These are phyloP conservation scores for Penicillium angulare DNA, from an alignment of 495 filamentous ascomycete genomes.

Conservation along the genomic window DNA sequence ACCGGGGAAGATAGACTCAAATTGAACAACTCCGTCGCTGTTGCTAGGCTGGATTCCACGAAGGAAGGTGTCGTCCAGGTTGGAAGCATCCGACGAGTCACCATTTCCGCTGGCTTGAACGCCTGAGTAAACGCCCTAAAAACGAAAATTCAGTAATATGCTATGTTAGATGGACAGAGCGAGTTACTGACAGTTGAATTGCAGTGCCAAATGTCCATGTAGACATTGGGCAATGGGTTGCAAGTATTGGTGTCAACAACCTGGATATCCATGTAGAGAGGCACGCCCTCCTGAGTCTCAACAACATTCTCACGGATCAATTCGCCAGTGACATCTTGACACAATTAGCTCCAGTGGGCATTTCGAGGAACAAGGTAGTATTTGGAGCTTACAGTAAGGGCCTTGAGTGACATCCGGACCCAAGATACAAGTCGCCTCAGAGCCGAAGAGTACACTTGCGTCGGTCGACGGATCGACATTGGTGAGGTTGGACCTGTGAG, in stretches of 20 bases:
- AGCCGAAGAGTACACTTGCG: constrained; percentile 48
- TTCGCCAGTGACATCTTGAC: constrained; percentile 43
- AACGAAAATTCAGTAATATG: constrained; percentile 2
- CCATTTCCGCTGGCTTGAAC: constrained; percentile 53
- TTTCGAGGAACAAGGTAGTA: background rate
- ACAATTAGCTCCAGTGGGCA: background rate
- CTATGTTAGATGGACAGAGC: constrained; percentile 14
- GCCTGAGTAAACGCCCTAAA: constrained; percentile 56
- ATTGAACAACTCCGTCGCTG: constrained; percentile 45
- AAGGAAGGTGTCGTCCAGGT: constrained; percentile 48
- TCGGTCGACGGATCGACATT: constrained; percentile 49
- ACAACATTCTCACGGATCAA: constrained; percentile 54
- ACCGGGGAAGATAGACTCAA: constrained; percentile 52
- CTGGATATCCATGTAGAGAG: constrained; percentile 59
- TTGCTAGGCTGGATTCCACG: constrained; percentile 54
- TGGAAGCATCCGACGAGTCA: constrained; percentile 29
- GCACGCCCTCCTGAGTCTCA: constrained; percentile 55
- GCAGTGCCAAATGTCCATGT: constrained; percentile 61
- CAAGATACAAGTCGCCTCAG: constrained; percentile 55
- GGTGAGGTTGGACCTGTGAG: constrained; percentile 43
- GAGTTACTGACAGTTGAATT: constrained; percentile 34
- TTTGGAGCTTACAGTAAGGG: constrained; percentile 33
- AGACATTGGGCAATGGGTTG: constrained; percentile 51
- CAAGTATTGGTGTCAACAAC: constrained; percentile 59
- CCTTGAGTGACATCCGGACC: constrained; percentile 57